Conservation (phyloP, 192 early-diverging fungal species). For the Cetraspora pellucida region DNA sequence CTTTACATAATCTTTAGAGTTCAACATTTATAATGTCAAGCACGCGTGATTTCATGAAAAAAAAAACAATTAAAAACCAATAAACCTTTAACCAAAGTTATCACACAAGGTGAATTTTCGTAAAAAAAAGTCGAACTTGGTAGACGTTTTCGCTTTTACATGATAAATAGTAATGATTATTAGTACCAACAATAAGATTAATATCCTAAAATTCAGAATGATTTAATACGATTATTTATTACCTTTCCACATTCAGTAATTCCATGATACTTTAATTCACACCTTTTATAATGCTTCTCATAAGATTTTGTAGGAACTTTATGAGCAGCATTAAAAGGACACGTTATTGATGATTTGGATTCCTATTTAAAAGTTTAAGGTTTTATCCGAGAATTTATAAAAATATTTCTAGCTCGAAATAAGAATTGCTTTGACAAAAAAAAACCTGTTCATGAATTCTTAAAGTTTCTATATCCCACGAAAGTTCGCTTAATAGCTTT, state of each 20-base stretch:
- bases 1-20: not conserved
- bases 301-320: constrained; percentile 31
- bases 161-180: not conserved
- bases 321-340: constrained; percentile 34
- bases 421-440: not conserved
- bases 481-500: not conserved
- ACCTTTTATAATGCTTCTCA: constrained; percentile 29
- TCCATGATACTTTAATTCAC: constrained; percentile 35
- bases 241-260: constrained; percentile 33
- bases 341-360: not conserved
- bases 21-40: not conserved
- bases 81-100: constrained; percentile 35
- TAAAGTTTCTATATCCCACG: not conserved
- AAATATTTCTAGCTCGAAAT: not conserved
- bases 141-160: constrained; percentile 1
- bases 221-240: not conserved
- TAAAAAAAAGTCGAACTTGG: constrained; percentile 37
- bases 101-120: constrained; percentile 15
- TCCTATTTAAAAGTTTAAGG: constrained; percentile 9
- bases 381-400: not conserved
- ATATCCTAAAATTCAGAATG: not conserved
- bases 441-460: constrained; percentile 15
- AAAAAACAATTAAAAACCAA: not conserved
- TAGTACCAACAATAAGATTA: not conserved
- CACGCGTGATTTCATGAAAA: not conserved